These are phyloP conservation scores for Trametes versicolor DNA, from an alignment of 1,284 basidiomycete species.

Conservation along the genomic window DNA sequence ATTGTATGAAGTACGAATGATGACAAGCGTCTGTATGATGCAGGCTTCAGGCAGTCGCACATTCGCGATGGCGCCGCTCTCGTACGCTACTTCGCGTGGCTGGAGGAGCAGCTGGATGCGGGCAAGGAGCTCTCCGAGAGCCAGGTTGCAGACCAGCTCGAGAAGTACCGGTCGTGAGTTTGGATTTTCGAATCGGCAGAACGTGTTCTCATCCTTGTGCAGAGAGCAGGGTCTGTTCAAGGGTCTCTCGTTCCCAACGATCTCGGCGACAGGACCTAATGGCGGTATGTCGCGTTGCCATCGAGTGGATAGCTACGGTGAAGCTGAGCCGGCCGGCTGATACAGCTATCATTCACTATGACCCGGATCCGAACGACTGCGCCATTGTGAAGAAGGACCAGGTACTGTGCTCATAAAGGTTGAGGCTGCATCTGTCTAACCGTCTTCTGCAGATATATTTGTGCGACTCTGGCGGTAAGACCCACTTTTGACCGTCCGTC, in stretches of 20 bases:
- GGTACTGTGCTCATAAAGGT: slow-evolving; percentile 47
- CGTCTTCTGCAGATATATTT: slow-evolving; percentile 76
- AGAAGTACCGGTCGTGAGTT: slow-evolving; percentile 82
- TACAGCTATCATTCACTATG: slow-evolving; percentile 95
- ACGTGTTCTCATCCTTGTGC: background rate
- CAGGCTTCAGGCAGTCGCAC: slow-evolving; percentile 91
- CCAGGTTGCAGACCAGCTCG: slow-evolving; percentile 83
- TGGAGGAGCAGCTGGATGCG: slow-evolving; percentile 82
- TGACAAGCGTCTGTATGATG: slow-evolving; percentile 33
- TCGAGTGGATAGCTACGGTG: slow-evolving; percentile 5
- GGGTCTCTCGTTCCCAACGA: slow-evolving; percentile 92
- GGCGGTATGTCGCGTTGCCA: slow-evolving; percentile 60
- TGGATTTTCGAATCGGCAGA: background rate
- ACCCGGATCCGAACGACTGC: slow-evolving; percentile 79
- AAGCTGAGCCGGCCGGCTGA: background rate
- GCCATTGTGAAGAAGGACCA: slow-evolving; percentile 81
- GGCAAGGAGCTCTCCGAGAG: slow-evolving; percentile 82
- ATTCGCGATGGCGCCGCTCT: slow-evolving; percentile 93
- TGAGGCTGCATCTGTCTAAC: background rate
- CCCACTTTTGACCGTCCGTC: background rate
- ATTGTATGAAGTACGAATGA: too few relatives aligned
- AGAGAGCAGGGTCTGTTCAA: slow-evolving; percentile 83
- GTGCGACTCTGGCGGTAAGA: slow-evolving; percentile 90
- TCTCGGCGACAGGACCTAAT: slow-evolving; percentile 91
- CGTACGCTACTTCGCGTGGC: slow-evolving; percentile 92